These are phyloP conservation scores for Chlorella sp. DNA, from an alignment of 139 green algal species.

Conservation along the genomic window DNA sequence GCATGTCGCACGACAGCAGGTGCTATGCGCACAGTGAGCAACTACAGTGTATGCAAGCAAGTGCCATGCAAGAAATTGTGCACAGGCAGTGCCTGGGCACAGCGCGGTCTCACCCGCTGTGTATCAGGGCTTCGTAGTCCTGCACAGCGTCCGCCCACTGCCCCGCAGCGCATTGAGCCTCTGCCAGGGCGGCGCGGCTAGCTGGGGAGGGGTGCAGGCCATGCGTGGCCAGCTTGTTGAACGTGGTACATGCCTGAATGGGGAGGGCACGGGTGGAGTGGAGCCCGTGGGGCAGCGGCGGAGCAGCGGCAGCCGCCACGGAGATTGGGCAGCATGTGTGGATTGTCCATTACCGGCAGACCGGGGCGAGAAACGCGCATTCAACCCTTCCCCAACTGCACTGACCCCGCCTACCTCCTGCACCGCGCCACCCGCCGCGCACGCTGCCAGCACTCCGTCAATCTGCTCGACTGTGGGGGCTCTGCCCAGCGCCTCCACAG, in stretches of 20 bases:
- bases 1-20: too few relatives aligned
- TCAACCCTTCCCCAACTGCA: too few relatives aligned
- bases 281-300: too few relatives aligned
- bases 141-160: conserved; percentile 61
- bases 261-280: background rate
- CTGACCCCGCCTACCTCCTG: conserved; percentile 6
- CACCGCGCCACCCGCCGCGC: conserved; percentile 38
- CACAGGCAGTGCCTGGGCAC: background rate
- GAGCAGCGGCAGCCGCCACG: too few relatives aligned
- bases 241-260: conserved; percentile 35
- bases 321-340: too few relatives aligned
- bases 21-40: too few relatives aligned
- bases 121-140: conserved; percentile 77
- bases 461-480: conserved; percentile 22
- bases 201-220: conserved; percentile 64
- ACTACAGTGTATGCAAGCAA: too few relatives aligned
- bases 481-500: conserved; percentile 41
- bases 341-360: too few relatives aligned
- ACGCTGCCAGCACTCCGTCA: conserved; percentile 50
- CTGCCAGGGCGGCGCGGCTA: conserved; percentile 63
- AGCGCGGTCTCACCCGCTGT: conserved; percentile 41
- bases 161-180: conserved; percentile 55
- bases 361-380: too few relatives aligned
- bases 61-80: too few relatives aligned
- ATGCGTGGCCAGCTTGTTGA: conserved; percentile 52